Percentiles rank a stretch among this genome's conserved stretches.
Evolutionary conservation across 306 rosid species (phyloP).

Genomic region (Trifolium dubium): DNA sequence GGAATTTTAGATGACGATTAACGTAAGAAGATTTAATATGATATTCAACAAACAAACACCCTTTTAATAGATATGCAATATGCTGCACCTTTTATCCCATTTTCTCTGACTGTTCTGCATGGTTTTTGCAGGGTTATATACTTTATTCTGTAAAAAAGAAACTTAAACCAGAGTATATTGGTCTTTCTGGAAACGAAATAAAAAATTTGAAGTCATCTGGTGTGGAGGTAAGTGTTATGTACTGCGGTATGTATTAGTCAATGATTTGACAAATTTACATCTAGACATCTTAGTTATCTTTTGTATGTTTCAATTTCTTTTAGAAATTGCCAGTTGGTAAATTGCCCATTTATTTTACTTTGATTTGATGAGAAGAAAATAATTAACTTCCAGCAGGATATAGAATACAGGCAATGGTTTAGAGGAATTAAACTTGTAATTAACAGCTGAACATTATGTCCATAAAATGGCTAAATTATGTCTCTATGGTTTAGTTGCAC

Average conservation of each 20-base stretch:
- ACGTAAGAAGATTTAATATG: constrained; percentile 10
- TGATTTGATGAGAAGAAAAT: constrained; percentile 20
- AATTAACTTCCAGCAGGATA: constrained; percentile 9
- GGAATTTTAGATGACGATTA: constrained; percentile 13
- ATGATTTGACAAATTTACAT: constrained; percentile 29
- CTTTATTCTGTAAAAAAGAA: constrained; percentile 76
- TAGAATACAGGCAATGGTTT: background rate
- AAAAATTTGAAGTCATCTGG: constrained; percentile 75
- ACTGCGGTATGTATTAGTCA: constrained; percentile 33
- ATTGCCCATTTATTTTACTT: constrained; percentile 27
- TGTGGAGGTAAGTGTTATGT: constrained; percentile 76
- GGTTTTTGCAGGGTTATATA: constrained; percentile 77
- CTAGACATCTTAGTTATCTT: constrained; percentile 14
- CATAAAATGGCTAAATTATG: background rate
- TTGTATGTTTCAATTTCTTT: background rate
- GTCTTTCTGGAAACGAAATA: constrained; percentile 69
- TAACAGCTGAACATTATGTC: background rate
- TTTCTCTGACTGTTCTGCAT: constrained; percentile 31
- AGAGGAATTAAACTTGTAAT: background rate
- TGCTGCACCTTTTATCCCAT: background rate
- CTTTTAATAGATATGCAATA: constrained; percentile 25
- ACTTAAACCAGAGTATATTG: constrained; percentile 69
- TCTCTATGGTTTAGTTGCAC: background rate
- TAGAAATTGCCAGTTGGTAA: background rate
- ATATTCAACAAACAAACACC: constrained; percentile 3